Evolutionary conservation across 1,139 yeast species (phyloP).

Genomic region (Candida sanyaensis): DNA sequence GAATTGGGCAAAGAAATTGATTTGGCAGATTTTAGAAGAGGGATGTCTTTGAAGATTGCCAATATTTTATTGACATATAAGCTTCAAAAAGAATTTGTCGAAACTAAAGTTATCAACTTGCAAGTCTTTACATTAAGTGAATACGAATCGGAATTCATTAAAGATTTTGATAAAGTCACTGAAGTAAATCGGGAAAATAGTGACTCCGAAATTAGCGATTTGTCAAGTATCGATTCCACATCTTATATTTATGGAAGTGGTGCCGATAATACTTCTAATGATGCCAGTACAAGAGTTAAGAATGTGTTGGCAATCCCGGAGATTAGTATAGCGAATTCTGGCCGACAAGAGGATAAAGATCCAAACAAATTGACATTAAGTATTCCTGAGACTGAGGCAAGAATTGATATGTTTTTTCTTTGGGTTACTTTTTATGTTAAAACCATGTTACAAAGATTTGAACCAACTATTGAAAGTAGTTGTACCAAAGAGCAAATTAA

Average conservation of each 20-base stretch:
- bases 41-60: constrained; percentile 32
- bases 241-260: constrained; percentile 16
- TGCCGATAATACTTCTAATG: constrained; percentile 17
- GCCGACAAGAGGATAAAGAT: constrained; percentile 22
- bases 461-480: constrained; percentile 34
- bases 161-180: constrained; percentile 36
- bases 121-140: constrained; percentile 45
- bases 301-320: constrained; percentile 34
- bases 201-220: constrained; percentile 35
- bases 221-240: constrained; percentile 35
- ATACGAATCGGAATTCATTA: constrained; percentile 34
- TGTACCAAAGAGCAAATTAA: constrained; percentile 30
- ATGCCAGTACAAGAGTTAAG: constrained; percentile 29
- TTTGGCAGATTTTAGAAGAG: constrained; percentile 42
- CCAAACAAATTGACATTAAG: constrained; percentile 28
- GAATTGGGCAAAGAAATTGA: constrained; percentile 28
- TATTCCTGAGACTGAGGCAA: constrained; percentile 41
- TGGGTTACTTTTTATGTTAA: constrained; percentile 48
- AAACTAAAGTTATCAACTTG: constrained; percentile 21
- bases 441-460: constrained; percentile 35
- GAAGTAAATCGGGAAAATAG: constrained; percentile 15
- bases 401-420: constrained; percentile 42
- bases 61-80: constrained; percentile 26
- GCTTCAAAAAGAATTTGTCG: constrained; percentile 22
- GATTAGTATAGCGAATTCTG: constrained; percentile 26